Conservation (phyloP, 202 grass and related monocot genomes). For the Panicum virgatum region DNA sequence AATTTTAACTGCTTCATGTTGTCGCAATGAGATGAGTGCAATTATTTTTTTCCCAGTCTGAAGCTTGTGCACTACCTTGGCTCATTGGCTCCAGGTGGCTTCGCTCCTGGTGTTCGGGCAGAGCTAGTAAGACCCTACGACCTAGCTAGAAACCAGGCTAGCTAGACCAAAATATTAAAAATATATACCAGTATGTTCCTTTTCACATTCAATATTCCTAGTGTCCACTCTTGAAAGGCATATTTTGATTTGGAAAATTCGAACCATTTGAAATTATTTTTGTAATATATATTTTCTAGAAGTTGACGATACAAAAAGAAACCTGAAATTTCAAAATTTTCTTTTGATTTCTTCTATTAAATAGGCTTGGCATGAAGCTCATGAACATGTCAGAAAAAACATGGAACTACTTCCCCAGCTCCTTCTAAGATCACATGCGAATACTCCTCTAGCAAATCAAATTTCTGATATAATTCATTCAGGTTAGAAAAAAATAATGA, state of each 20-base stretch:
- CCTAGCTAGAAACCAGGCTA: background rate
- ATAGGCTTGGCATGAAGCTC: background rate
- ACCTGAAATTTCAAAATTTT: background rate
- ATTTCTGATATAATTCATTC: no score
- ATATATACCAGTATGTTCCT: background rate
- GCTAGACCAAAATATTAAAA: background rate
- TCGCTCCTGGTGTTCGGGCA: background rate
- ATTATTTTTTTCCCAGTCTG: background rate
- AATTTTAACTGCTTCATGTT: background rate
- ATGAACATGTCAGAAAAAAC: background rate
- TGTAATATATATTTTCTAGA: background rate
- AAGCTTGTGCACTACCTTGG: background rate
- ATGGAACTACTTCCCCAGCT: background rate
- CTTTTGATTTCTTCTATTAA: background rate
- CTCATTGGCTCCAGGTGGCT: background rate
- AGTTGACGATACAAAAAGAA: background rate
- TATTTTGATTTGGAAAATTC: background rate
- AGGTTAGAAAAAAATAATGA: no score
- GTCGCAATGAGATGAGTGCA: background rate
- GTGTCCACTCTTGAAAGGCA: background rate
- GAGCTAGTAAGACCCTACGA: background rate
- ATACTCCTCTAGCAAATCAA: background rate
- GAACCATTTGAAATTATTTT: background rate
- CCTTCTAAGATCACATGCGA: background rate
- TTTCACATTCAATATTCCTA: background rate